Evolutionary conservation across 208 protist genomes (phyloP), one percentile per base, ranked within the genome.

Genomic region (Trypanosoma congolense): DNA sequence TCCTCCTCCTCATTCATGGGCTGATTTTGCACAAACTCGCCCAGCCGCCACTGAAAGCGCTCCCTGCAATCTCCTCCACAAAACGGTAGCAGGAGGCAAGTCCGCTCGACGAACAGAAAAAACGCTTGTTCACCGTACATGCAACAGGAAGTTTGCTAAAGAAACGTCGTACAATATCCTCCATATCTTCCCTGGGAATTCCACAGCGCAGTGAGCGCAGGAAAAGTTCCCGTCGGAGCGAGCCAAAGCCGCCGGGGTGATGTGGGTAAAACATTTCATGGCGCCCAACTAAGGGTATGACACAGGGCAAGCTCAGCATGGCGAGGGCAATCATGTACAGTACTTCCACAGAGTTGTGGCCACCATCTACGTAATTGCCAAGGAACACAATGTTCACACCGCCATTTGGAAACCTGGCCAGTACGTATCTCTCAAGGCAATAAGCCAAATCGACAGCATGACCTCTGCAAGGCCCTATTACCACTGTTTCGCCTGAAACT

Each of bases 1-100:
- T 90, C 79, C 65, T 90, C 81, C 41, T 87, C 82, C 45, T 93
- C 86, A 59, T 90, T 80, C 80, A 90, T 93, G 3, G 61, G 77
- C 50, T 75, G 66, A 70, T 93, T 93, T 12, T 82, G 36, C 19
- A 88, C 72, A 73, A 90, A 88, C 70, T 90, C 82, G 31, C 51
- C 53, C 33, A 86, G 55, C 18, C 43, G 38, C 47, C 51, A 52
- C 28, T 69, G 63, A 33, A 61, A 77, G 3, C 29, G 0, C 19
- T 60, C 68, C 21, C 46, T 43, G 21, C 70, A 51, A 91, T 80
- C 8, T 87, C 61, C 43, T 59, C 26, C 24, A 86, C 5, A 19
- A 51, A 68, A 21, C 69, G 73, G 51, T 75, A 88, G 10, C 33
- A 57, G 2, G 79, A 86, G 0, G 82, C 67, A 1, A 75, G 60